Evolutionary conservation across 2,329 filamentous ascomycete genomes (phyloP), one percentile per base, ranked within the genome.

Genomic region (Cadophora sp.): DNA sequence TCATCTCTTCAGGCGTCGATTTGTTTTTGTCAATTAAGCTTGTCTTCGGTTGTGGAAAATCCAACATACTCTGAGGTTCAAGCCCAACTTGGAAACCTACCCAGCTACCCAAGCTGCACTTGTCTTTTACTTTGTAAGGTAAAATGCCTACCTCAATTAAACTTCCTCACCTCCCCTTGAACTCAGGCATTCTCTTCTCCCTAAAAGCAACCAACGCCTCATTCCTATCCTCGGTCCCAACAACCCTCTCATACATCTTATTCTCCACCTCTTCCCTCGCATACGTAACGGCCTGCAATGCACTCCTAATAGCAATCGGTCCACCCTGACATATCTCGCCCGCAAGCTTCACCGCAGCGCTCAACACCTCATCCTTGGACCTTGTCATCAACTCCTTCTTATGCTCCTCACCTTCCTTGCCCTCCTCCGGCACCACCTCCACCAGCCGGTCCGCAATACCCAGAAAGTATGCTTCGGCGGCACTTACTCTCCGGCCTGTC

Each of bases 381-480:
- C 82, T 81, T 5, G 83, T 81, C 64, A 89, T 82, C 62, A 91
- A 76, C 43, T 79, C 79, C 50, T 81, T 80, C 56, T 71, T 75
- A 61, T 80, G 79, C 66, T 76, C 76, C 68, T 76, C 76, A 46
- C 75, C 74, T 31, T 75, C 75, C 65, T 81, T 78, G 27, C 79
- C 77, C 63, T 81, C 81, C 73, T 88, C 85, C 6, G 87, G 86
- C 26, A 87, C 81, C 26, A 97, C 85, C 80, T 97, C 92, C 27
- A 97, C 93, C 34, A 98, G 81, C n/a, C 95, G 85, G 80, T 98
- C 94, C 55, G 92, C 94, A 40, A 99, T 84, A 0, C 96, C 96
- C 22, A 97, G 81, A 79, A 97, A 96, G 80, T 97, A 97, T 0
- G 96, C 93, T 82, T 98, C 96, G 1, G 92, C 83, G 0, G 89